These are phyloP conservation scores for Hyphodiscus sp. DNA, from an alignment of 2,329 filamentous ascomycete genomes.

Conservation along the genomic window DNA sequence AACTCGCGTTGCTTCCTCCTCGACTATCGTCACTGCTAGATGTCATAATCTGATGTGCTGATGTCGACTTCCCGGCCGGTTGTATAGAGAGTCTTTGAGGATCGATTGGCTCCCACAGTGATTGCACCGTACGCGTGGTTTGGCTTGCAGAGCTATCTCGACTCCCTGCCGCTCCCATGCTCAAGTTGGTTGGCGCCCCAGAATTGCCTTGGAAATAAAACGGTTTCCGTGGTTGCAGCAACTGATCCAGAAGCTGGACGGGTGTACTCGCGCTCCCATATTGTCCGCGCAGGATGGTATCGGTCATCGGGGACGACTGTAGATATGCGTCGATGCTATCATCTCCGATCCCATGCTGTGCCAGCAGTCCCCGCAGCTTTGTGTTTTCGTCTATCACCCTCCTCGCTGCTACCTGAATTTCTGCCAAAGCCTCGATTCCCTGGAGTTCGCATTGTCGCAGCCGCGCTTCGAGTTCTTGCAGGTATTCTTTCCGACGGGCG, in stretches of 20 bases:
- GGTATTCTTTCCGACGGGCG: slow-evolving; percentile 66
- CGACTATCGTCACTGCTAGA: slow-evolving; percentile 18
- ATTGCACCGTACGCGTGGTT: slow-evolving; percentile 19
- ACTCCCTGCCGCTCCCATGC: slow-evolving; percentile 8
- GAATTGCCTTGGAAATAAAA: slow-evolving; percentile 16
- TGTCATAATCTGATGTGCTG: slow-evolving; percentile 21
- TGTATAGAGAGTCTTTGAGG: slow-evolving; percentile 7
- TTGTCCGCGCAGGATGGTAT: slow-evolving; percentile 6
- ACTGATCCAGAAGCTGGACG: slow-evolving; percentile 24
- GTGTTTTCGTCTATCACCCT: slow-evolving; percentile 65
- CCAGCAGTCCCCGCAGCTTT: slow-evolving; percentile 53
- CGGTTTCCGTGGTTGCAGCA: slow-evolving; percentile 20
- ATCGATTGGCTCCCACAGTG: slow-evolving; percentile 20
- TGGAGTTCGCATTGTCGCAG: slow-evolving; percentile 56
- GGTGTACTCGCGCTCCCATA: slow-evolving; percentile 12
- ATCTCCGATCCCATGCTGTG: slow-evolving; percentile 49
- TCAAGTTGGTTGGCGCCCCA: not conserved
- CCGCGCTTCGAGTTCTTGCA: slow-evolving; percentile 61
- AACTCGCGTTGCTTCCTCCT: slow-evolving; percentile 13
- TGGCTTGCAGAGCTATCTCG: slow-evolving; percentile 20
- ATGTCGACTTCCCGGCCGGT: slow-evolving; percentile 7
- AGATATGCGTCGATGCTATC: slow-evolving; percentile 39
- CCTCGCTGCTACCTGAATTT: slow-evolving; percentile 64
- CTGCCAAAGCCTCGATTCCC: slow-evolving; percentile 62
- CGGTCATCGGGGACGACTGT: slow-evolving; percentile 8